Percentiles rank a stretch among this genome's conserved stretches.
phyloP scores from a whole-genome alignment of 352 stramenopile species.

The Phytophthora gonapodyides region DNA sequence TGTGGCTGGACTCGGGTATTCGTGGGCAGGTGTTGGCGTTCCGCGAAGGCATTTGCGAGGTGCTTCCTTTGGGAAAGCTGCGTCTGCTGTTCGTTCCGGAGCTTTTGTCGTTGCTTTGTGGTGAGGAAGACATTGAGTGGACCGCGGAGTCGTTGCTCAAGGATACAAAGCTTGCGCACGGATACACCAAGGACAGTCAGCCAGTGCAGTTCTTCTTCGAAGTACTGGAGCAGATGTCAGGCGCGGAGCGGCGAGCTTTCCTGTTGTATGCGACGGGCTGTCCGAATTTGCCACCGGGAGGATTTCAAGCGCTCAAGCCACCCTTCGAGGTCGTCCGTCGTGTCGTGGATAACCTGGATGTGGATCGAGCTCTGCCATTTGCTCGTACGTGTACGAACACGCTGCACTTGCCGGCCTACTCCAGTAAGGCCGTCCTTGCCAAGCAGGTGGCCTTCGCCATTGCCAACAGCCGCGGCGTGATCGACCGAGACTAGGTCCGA shows the following conservation, averaged over 20 bases:
- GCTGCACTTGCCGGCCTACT: conserved; percentile 83
- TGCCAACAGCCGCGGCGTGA: conserved; percentile 80
- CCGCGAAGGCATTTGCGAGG: conserved; percentile 74
- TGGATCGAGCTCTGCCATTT: conserved; percentile 81
- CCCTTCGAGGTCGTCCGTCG: conserved; percentile 84
- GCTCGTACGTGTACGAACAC: conserved; percentile 88
- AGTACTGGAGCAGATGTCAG: conserved; percentile 69
- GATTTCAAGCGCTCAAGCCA: conserved; percentile 68
- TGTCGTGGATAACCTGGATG: conserved; percentile 70
- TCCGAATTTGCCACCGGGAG: conserved; percentile 76
- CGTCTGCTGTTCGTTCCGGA: conserved; percentile 72
- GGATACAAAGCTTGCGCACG: conserved; percentile 82
- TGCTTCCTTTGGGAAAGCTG: conserved; percentile 73
- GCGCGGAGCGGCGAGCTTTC: conserved; percentile 65
- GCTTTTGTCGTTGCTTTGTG: conserved; percentile 69
- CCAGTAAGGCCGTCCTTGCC: conserved; percentile 61
- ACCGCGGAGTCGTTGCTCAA: conserved; percentile 60
- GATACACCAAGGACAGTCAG: conserved; percentile 77
- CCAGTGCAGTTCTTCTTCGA: conserved; percentile 76
- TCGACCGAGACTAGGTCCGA: conserved; percentile 82
- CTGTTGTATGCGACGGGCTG: conserved; percentile 84
- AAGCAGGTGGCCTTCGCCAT: conserved; percentile 76
- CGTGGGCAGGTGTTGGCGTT: conserved; percentile 70
- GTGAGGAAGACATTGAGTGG: conserved; percentile 77
- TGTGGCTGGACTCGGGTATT: conserved; percentile 76